Base-by-base conservation (phyloP, 2,329 filamentous ascomycete species). In the Macroventuria anomochaeta region DNA sequence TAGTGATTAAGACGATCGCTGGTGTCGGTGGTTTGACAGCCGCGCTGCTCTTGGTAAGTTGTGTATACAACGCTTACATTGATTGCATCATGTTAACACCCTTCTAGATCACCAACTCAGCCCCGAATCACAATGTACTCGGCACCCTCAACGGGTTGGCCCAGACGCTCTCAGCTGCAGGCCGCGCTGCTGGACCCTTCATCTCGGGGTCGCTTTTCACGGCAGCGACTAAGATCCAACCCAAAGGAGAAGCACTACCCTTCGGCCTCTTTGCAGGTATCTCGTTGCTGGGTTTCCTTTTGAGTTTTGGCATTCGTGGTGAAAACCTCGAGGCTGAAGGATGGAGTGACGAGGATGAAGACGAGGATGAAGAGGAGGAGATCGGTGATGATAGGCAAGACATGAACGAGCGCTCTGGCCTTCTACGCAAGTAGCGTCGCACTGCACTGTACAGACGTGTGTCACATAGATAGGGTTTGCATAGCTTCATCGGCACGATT, bases 141-240 rank as follows among this genome's bases (percentile, higher is more conserved):
- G 95, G 95, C 3, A 92, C 91, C 0, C 81, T 99, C 21, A 97
- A 99, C 68, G 95, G 95, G 8, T 83, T 97, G 26, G 95, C 95
- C 0, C 95, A 99, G 75, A 96, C 92, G 0, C 85, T 99, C 0
- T 96, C 91, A 0, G 95, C 95, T 0, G 91, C 90, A 0, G 95
- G 95, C 7, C 87, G 95, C 55, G 92, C 93, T 36, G 84, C 91
- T 0, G 95, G 95, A 0, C 95, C 95, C 0, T 93, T 97, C 61
- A 79, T 96, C 0, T 95, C 92, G 0, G 95, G 95, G 0, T 87
- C 87, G 0, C 79, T 99, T 0, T 99, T 96, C 73, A 91, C 91
- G 0, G 79, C 93, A 0, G 88, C 91, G 0, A 88, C 86, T 0
- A 82, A 84, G 41, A 81, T 96, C 5, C 79, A 82, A 10, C 89